Base-by-base conservation (phyloP, 1,139 yeast species). In the Taphrina pruni region DNA sequence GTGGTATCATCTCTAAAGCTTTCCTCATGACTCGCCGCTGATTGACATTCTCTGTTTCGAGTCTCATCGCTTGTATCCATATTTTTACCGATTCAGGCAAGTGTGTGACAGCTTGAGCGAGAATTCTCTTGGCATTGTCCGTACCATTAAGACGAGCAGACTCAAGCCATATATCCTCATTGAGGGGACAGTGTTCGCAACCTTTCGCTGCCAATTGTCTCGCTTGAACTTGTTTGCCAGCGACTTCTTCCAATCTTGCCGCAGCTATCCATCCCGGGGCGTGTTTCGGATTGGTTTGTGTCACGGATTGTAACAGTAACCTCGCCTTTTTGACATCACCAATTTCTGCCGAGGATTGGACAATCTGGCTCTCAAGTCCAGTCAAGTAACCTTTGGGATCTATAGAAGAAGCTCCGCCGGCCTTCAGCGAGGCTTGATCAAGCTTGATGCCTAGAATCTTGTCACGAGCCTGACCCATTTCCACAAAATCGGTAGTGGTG, bases 191-290 rank as follows among this genome's bases (percentile, higher is more conserved):
- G 64, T 80, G 81, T 7, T 80, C 81, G 76, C 97, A 90, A 1
- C 96, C 99, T 75, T 90, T 86, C 39, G 81, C 82, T 5, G 92
- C 87, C 12, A 89, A 73, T 48, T 79, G 79, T 71, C 84, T 83
- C 0, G 99, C 97, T 36, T 79, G 79, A 6, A 79, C 79, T 70
- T 81, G 81, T 69, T 86, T 86, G 39, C 74, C 72, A 0, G 88
- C 88, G 65, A 84, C 85, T 72, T 87, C 89, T 76, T 94, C 98
- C 11, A 92, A 77, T 62, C 92, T 79, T 0, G 97, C 96, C 50
- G 93, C 86, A 0, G 96, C 91, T 39, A 94, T 89, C 97, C 97
- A 94, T 12, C 91, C 90, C 65, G 85, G 85, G 0, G 96, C 84
- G 70, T 87, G 88, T 58, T 81, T 78, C 0, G 98, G 97, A 74